Evolutionary conservation across 202 grass and related monocot species (phyloP), one percentile per base, ranked within the genome.

Genomic region (Brachypodium distachyon): DNA sequence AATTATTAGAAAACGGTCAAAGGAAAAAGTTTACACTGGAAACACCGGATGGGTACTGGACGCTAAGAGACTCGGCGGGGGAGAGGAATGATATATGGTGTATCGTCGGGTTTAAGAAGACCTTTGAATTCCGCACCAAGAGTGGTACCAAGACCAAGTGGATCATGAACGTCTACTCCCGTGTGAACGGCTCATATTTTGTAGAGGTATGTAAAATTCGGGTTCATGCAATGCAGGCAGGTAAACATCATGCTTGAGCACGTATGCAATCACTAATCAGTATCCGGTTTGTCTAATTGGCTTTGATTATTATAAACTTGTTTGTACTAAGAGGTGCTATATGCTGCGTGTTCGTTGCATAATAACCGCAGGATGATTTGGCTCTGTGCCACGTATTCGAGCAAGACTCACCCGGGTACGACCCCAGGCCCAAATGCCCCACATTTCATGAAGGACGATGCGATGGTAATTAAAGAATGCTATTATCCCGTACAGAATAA

Each of bases 41-140:
- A 36, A 62, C 62, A 66, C 18, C 12, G 3, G 3, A 44, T 17
- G 63, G 63, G 12, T 9, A 0, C 23, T 67, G 63, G 36, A 13
- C 1, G 43, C 0, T 0, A 12, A 5, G 3, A 3, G 25, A 10
- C 0, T 12, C 4, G 4, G 1, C 1, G 0, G 6, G 22, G n/a
- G n/a, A n/a, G n/a, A n/a, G n/a, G n/a, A n/a, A n/a, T n/a, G n/a
- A n/a, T n/a, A n/a, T n/a, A 12, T 21, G 0, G 0, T 0, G 0
- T 0, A 47, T 5, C 10, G 0, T 3, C 3, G 61, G 61, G 21
- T 0, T 1, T 6, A 66, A 27, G 38, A 10, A 0, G 22, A 66
- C 22, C 12, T 28, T 7, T 2, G 13, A 29, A 11, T 56, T 66
- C 7, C 13, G 43, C 22, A 0, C 1, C 46, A 48, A 5, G 22